A percentile compares a stretch with the other conserved stretches of the same genome.
Evolutionary conservation across 768 basidiomycete genomes (phyloP).

Genomic region (Lentinula raphanica): DNA sequence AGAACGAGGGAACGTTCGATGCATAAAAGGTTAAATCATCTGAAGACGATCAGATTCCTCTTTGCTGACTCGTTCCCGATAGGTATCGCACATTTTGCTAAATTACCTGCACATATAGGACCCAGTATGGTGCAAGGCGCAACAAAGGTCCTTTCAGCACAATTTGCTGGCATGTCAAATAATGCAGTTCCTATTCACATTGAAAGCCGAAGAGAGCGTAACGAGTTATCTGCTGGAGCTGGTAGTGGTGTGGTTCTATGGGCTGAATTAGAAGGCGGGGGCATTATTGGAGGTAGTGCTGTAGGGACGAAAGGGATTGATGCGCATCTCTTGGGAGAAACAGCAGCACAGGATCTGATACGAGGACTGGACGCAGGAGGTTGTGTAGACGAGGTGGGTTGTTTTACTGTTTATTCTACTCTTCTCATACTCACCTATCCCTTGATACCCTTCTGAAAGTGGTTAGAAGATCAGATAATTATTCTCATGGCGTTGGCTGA

Average conservation of each 20-base stretch:
- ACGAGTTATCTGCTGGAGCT: conserved; percentile 44
- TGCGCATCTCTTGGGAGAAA: conserved; percentile 46
- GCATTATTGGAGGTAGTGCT: conserved; percentile 64
- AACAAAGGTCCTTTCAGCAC: conserved; percentile 32
- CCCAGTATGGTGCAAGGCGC: conserved; percentile 56
- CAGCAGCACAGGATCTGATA: conserved; percentile 56
- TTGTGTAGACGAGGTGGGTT: conserved; percentile 77
- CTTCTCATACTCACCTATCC: too few relatives aligned
- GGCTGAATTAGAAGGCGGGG: conserved; percentile 68
- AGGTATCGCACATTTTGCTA: conserved; percentile 54
- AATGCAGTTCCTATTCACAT: conserved; percentile 34
- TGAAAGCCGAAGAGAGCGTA: conserved; percentile 33
- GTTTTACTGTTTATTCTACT: not conserved
- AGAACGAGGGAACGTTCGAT: conserved; percentile 49
- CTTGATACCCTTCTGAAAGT: conserved; percentile 18
- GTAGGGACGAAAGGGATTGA: conserved; percentile 48
- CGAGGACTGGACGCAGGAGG: conserved; percentile 58
- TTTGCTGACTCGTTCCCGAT: not conserved
- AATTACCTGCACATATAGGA: conserved; percentile 54
- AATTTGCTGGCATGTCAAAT: conserved; percentile 19
- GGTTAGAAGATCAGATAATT: conserved; percentile 70
- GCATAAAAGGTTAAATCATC: conserved; percentile 37
- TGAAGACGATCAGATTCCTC: too few relatives aligned
- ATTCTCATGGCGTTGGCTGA: conserved; percentile 71
- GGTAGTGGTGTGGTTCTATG: conserved; percentile 72